Conservation (phyloP, 129 eudicot genomes). For the Gnaphalium uliginosum region DNA sequence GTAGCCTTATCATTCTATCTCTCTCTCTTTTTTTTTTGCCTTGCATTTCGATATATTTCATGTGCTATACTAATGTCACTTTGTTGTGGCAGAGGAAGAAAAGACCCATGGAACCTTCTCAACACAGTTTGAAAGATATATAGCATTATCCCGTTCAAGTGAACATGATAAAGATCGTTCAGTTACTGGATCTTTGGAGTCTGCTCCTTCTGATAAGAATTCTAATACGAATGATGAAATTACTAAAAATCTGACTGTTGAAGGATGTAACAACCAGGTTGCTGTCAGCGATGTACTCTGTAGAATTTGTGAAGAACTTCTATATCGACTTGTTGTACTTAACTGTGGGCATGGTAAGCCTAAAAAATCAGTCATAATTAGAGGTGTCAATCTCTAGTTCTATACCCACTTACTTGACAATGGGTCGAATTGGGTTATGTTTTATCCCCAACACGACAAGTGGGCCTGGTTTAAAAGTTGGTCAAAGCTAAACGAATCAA, state of each 20-base stretch:
- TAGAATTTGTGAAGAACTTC: conserved; percentile 49
- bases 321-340: conserved; percentile 60
- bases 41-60: no score
- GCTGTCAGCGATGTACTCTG: conserved; percentile 44
- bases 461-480: no score
- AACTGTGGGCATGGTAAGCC: conserved; percentile 67
- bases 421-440: background rate
- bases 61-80: background rate
- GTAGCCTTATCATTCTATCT: background rate
- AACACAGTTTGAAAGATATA: conserved; percentile 46
- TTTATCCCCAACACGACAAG: background rate
- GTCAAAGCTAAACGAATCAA: no score
- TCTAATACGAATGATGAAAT: conserved; percentile 27
- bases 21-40: no score
- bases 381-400: background rate
- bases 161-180: no score
- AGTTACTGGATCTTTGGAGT: conserved; percentile 21
- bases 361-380: background rate
- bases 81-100: conserved; percentile 44
- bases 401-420: background rate
- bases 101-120: conserved; percentile 39
- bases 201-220: conserved; percentile 21
- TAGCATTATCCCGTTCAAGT: conserved; percentile 23
- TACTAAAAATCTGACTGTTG: conserved; percentile 10
- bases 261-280: conserved; percentile 27